Evolutionary conservation across 129 eudicot species (phyloP), one percentile per base, ranked within the genome.

Genomic region (Lonicera japonica): DNA sequence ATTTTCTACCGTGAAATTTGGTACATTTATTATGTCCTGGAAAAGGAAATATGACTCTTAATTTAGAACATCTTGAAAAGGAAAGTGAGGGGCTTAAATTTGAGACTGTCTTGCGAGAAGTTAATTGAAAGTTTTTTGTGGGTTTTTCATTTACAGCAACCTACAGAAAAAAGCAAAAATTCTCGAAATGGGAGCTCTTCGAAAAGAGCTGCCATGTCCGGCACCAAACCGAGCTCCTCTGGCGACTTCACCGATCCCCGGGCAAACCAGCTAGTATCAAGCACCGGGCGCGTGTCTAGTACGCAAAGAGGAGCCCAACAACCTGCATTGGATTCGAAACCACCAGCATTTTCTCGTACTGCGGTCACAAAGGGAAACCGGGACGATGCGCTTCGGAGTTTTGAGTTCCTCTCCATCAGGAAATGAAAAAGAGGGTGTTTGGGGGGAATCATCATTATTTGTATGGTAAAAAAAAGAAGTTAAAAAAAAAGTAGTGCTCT

Each of bases 321-420:
- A 64, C 71, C 89, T 8, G 80, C 78, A 11, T n/a, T 54, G 13
- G 98, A 87, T 7, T 47, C 88, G 12, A 77, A 83, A 61, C 50
- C 50, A 43, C 75, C 80, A 8, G 61, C 82, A 34, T 80, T 79
- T 70, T 67, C 88, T 50, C 90, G 95, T 11, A 60, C 82, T 23
- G 41, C 80, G 8, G 14, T 43, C 13, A 43, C 50, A 4, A 88
- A 89, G 70, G 83, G 80, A 8, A 59, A 78, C 45, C 82, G 78
- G 8, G 95, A 82, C 43, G 96, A 87, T 68, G 89, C 85, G 40
- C 81, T 92, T 20, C 95, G 95, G 54, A 88, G 89, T 89, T 85
- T 92, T 21, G 99, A 92, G 78, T 82, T 85, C 56, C 96, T 92
- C 34, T 82, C 95, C 0, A 68, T 88, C 73, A 76, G 89, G 70